A percentile compares a stretch with the other conserved stretches of the same genome.
Evolutionary conservation across 768 basidiomycete genomes (phyloP).

Genomic region (Lentinula sp.): DNA sequence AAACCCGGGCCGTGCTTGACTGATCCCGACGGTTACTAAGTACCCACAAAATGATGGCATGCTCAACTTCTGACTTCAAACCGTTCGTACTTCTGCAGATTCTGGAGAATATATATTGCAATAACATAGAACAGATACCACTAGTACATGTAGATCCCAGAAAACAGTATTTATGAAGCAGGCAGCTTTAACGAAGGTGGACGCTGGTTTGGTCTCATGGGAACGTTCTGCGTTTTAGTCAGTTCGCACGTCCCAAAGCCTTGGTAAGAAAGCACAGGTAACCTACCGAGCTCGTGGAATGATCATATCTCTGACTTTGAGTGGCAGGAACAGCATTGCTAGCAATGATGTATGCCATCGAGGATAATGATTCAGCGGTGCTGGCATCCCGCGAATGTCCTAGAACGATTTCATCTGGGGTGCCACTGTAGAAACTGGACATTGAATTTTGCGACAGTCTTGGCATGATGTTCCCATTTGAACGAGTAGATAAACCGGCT

Average conservation of each 20-base stretch:
- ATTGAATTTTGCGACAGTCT: slow-evolving; percentile 2
- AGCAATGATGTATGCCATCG: slow-evolving; percentile 1
- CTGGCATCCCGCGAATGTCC: slow-evolving; percentile 4
- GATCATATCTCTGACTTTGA: neutral
- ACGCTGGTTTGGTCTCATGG: slow-evolving; percentile 23
- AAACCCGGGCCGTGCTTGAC: neutral
- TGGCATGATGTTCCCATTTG: neutral
- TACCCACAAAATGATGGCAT: neutral
- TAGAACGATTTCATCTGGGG: neutral
- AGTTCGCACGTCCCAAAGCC: slow-evolving; percentile 4
- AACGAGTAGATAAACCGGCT: slow-evolving; percentile 17
- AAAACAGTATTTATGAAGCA: neutral
- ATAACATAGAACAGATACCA: neutral
- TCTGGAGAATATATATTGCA: too few relatives aligned
- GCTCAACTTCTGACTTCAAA: neutral
- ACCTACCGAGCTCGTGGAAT: slow-evolving; percentile 5
- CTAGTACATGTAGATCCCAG: neutral
- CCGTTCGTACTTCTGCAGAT: too few relatives aligned
- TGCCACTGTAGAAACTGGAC: slow-evolving; percentile 1
- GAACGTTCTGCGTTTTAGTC: slow-evolving; percentile 12
- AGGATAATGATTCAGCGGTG: neutral
- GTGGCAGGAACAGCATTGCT: neutral
- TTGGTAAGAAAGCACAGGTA: neutral
- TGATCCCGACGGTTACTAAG: neutral
- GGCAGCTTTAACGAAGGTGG: slow-evolving; percentile 21